Evolutionary conservation across 2,329 filamentous ascomycete genomes (phyloP).

Genomic region (Pseudophaeomoniella oleicola): DNA sequence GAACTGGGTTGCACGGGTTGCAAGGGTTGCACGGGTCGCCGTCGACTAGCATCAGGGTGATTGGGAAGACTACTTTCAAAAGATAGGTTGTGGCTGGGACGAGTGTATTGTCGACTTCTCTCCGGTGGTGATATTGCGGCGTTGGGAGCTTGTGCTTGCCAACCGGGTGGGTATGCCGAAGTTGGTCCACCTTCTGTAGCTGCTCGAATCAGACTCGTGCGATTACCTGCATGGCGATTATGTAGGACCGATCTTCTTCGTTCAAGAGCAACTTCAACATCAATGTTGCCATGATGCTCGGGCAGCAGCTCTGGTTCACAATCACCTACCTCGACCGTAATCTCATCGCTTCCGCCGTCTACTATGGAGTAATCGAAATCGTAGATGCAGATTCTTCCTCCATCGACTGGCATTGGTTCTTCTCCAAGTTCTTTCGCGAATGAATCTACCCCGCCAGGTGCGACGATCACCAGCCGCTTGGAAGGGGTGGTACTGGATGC

Average conservation of each 20-base stretch:
- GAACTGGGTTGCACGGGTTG: conserved; percentile 5
- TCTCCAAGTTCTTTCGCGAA: conserved; percentile 46
- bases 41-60: conserved; percentile 5
- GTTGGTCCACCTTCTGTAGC: conserved; percentile 17
- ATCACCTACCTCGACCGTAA: conserved; percentile 62
- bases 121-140: no score
- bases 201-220: conserved; percentile 21
- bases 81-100: background rate
- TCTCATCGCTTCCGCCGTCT: conserved; percentile 41
- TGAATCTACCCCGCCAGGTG: conserved; percentile 50
- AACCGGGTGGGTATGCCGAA: conserved; percentile 11
- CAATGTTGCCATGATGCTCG: conserved; percentile 60
- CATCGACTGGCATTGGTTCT: conserved; percentile 64
- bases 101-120: background rate
- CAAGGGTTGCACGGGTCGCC: background rate
- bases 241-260: conserved; percentile 45
- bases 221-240: conserved; percentile 2
- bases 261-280: conserved; percentile 65
- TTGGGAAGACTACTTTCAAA: background rate
- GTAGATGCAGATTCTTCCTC: conserved; percentile 56
- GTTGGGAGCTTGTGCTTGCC: conserved; percentile 24
- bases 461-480: conserved; percentile 49
- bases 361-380: conserved; percentile 54
- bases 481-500: conserved; percentile 23
- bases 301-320: conserved; percentile 54